Evolutionary conservation across 2,329 filamentous ascomycete species (phyloP), one percentile per base, ranked within the genome.

Genomic region (Fusarium tanahbumbuense): DNA sequence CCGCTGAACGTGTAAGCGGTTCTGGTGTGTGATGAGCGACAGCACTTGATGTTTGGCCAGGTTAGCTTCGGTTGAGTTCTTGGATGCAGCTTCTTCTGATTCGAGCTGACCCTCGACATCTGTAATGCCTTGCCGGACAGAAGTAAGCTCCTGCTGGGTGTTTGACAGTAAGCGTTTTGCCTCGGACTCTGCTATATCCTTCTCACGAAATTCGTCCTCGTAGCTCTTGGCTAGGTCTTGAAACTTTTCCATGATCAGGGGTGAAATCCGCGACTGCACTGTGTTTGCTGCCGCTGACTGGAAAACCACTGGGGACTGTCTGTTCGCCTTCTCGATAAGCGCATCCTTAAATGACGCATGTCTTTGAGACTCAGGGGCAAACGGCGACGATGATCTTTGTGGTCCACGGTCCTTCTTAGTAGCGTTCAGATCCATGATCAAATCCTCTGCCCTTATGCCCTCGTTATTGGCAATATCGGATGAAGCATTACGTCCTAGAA

Each of bases 401-500:
- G 90, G 90, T 8, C 86, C 85, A 56, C 91, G 88, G 53, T 91
- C 87, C 67, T 91, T 89, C 79, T 89, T 85, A 2, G 86, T 86
- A 2, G 89, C 89, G 65, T 97, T 96, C 40, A 91, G 79, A 64
- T 90, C 86, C 76, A 92, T 90, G 73, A 97, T 93, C 55, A 97
- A 84, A 69, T 95, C 91, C 74, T 97, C 93, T 13, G 94, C 94
- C 2, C 93, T 92, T 67, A 97, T 87, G 28, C 94, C 93, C 60
- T 93, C 89, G 56, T 89, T 85, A 78, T 98, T 99, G 22, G 89
- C 86, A 56, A 98, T 91, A 75, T 97, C 91, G 1, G 93, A 92
- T 5, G 91, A 89, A 6, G 94, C 94, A 64, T 94, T 93, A 53
- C 95, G 91, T 34, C 89, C 90, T 78, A 94, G 80, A 83, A 93